Conservation (phyloP, 1,139 yeast species). For the Cylindricascospora bacillispora region DNA sequence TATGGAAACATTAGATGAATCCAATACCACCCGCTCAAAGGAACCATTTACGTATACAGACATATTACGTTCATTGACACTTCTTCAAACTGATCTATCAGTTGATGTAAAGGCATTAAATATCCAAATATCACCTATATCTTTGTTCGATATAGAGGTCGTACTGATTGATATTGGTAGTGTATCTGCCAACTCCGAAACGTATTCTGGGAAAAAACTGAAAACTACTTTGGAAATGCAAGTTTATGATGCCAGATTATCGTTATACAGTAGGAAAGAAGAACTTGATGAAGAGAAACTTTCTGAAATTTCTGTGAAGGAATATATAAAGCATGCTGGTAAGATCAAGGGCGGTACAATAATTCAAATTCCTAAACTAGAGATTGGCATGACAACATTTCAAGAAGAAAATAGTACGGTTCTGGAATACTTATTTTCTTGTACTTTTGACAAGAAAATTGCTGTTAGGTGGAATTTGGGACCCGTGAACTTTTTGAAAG, state of each 20-base stretch:
- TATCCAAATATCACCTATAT: slow-evolving; percentile 63
- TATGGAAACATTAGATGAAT: slow-evolving; percentile 42
- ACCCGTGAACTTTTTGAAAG: slow-evolving; percentile 78
- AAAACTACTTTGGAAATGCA: slow-evolving; percentile 37
- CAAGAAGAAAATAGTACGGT: slow-evolving; percentile 37
- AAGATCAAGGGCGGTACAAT: slow-evolving; percentile 70
- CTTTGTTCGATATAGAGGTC: slow-evolving; percentile 63
- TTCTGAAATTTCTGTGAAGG: slow-evolving; percentile 35
- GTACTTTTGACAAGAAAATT: slow-evolving; percentile 78
- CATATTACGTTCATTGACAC: slow-evolving; percentile 16
- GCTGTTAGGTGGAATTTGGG: slow-evolving; percentile 92
- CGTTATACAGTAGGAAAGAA: slow-evolving; percentile 43
- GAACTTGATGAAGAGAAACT: slow-evolving; percentile 37
- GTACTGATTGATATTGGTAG: slow-evolving; percentile 50
- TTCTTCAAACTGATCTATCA: slow-evolving; percentile 45
- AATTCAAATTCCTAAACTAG: slow-evolving; percentile 64
- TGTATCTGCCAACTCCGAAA: slow-evolving; percentile 46
- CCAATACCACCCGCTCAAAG: slow-evolving; percentile 15
- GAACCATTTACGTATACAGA: slow-evolving; percentile 11
- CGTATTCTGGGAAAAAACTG: slow-evolving; percentile 32
- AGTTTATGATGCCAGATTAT: slow-evolving; percentile 49
- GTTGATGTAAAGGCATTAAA: slow-evolving; percentile 44
- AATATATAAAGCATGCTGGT: slow-evolving; percentile 43
- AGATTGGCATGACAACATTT: slow-evolving; percentile 63
- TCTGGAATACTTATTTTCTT: slow-evolving; percentile 53